Base-by-base conservation (phyloP, 1,284 basidiomycete species). In the Apiotrichum akiyoshidainum region DNA sequence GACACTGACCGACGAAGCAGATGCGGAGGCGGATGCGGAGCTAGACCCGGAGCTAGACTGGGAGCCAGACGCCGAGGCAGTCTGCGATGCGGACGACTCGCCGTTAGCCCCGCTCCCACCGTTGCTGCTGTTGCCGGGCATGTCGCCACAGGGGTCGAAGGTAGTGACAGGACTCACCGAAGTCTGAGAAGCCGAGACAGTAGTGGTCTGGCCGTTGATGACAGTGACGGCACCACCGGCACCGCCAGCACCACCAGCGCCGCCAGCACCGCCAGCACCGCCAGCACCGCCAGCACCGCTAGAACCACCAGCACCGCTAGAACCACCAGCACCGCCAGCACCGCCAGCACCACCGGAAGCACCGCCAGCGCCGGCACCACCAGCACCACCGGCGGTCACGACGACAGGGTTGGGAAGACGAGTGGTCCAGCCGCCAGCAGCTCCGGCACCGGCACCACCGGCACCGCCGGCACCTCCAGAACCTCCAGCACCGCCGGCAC, bases 241-340 rank as follows among this genome's bases (percentile, higher is more conserved):
- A 16, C 31, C 26, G 14, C 46, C 46, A 31, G 26, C 46, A 16
- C 46, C 46, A n/a, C 46, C 46, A 17, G 19, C 31, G 10, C 26
- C 55, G 17, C 52, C 52, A 19, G 45, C 49, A 39, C 40, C 21
- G 26, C 46, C 31, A 17, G 26, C 46, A 5, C 46, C 46, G 14
- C 26, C 46, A 16, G 19, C 46, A 8, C 46, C 46, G 12, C 26
- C 26, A 7, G 26, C 26, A 7, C 26, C 26, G 7, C 26, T 7
- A 31, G 26, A 31, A 7, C 26, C 26, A 10, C 42, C 19, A 21
- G n/a, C n/a, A 7, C 19, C n/a, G 19, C 42, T 19, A 11, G n/a
- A 5, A 10, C 42, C 42, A 10, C 42, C 42, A 21, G 42, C 42
- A 44, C 42, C 42, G 2, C 42, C 42, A n/a, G 40, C 40, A 14